A percentile compares a stretch with the other conserved stretches of the same genome.
Evolutionary conservation across 768 basidiomycete genomes (phyloP).

Genomic region (Cystoderma amianthinum): DNA sequence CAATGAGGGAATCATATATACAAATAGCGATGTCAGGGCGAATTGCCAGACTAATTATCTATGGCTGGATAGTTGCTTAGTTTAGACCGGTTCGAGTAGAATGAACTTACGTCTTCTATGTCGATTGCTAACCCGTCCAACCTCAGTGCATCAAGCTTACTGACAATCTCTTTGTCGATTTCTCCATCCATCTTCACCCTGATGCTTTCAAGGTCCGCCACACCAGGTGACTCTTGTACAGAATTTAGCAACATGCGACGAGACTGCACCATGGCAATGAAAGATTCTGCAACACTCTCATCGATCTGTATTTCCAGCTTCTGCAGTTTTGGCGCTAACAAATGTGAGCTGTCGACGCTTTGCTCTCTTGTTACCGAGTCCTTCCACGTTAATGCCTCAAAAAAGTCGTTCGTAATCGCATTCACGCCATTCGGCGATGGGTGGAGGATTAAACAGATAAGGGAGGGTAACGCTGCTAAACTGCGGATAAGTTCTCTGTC

Average conservation of each 20-base stretch:
- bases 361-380: constrained; percentile 9
- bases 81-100: no score
- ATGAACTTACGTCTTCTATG: not conserved
- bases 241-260: constrained; percentile 12
- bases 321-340: constrained; percentile 24
- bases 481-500: constrained; percentile 24
- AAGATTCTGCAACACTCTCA: constrained; percentile 20
- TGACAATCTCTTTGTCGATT: constrained; percentile 9
- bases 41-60: no score
- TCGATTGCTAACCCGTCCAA: constrained; percentile 1
- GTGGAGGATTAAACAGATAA: constrained; percentile 26
- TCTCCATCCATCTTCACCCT: constrained; percentile 9
- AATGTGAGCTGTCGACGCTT: constrained; percentile 8
- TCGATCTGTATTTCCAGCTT: constrained; percentile 30
- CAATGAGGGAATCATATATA: constrained; percentile 1
- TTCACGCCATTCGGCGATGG: constrained; percentile 16
- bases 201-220: constrained; percentile 8
- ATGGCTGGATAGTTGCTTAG: no score
- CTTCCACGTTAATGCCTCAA: constrained; percentile 27
- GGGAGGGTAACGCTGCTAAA: constrained; percentile 20
- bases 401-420: constrained; percentile 25
- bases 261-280: constrained; percentile 28
- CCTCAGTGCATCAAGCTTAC: constrained; percentile 9
- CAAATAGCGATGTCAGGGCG: not conserved
- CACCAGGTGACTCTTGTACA: constrained; percentile 2